These are phyloP conservation scores for Lathyrus oleraceus DNA, from an alignment of 306 rosid species.

Conservation along the genomic window DNA sequence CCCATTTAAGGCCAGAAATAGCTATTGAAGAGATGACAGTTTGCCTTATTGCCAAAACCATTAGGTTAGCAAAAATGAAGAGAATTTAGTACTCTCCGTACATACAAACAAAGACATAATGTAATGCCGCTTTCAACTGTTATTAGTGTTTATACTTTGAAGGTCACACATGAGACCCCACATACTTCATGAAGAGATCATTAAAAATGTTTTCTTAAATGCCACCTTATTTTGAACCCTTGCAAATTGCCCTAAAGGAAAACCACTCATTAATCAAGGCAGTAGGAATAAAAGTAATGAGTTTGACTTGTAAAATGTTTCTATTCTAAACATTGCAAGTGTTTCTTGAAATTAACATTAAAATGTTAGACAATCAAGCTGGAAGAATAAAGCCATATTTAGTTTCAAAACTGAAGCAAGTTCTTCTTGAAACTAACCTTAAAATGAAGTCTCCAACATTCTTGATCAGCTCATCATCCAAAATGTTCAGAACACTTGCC, in stretches of 20 bases:
- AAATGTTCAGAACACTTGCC: slow-evolving; percentile 86
- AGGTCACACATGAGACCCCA: background rate
- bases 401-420: slow-evolving; percentile 28
- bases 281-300: background rate
- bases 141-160: slow-evolving; percentile 1
- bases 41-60: slow-evolving; percentile 8
- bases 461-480: slow-evolving; percentile 71
- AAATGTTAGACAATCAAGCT: background rate
- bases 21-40: background rate
- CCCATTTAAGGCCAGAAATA: background rate
- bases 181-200: slow-evolving; percentile 2
- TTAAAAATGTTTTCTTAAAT: background rate
- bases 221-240: slow-evolving; percentile 21
- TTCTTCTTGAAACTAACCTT: slow-evolving; percentile 60
- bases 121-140: slow-evolving; percentile 5
- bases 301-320: slow-evolving; percentile 12
- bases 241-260: slow-evolving; percentile 24
- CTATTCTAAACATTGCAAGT: slow-evolving; percentile 26
- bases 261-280: background rate
- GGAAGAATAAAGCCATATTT: background rate
- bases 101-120: background rate
- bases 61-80: background rate
- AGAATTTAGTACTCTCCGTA: background rate
- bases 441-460: slow-evolving; percentile 77
- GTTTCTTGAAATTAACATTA: background rate